Base-by-base conservation (phyloP, 495 filamentous ascomycete genomes). In the Talaromyces thailandensis region DNA sequence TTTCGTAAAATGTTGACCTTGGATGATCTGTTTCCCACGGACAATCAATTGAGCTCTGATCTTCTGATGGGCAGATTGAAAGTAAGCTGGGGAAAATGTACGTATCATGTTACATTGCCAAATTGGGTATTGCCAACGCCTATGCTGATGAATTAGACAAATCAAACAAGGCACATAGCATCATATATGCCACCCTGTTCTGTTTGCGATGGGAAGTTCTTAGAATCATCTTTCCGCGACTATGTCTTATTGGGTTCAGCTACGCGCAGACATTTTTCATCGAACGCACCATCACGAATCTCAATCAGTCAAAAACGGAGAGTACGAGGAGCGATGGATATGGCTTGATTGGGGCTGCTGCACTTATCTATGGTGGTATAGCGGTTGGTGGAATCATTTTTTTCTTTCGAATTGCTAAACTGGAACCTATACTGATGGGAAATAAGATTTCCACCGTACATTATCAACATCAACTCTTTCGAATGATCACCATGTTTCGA, bases 181-280 rank as follows among this genome's bases (percentile, higher is more conserved):
- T 55, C 23, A 55, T 55, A 55, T 55, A 55, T 28, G 51, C 51
- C 23, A 62, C 57, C 23, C 72, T 76, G 51, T 7, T 23, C 23
- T 55, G 28, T 28, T 50, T 72, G 76, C 1, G 48, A 70, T 68
- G 65, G 63, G 68, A 74, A 53, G 52, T 81, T 23, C 58, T 76
- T 6, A 67, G 69, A 21, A 77, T 73, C 1, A 73, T 82, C 25
- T 67, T 75, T 4, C 82, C 84, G 2, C 75, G 82, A 5, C 61
- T 82, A 5, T 76, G 68, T 48, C 70, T 82, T 14, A 80, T 78
- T 37, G 82, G 68, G 1, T 84, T 87, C 70, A 78, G 66, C 35
- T 84, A 84, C 64, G 80, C 76, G 35, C 84, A 87, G 59, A 83
- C 85, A 2, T 82, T 88, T 51, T 71, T 88, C 43, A 79, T 88